Evolutionary conservation across 306 rosid genomes (phyloP).

Genomic region (Vigna nakashimae): DNA sequence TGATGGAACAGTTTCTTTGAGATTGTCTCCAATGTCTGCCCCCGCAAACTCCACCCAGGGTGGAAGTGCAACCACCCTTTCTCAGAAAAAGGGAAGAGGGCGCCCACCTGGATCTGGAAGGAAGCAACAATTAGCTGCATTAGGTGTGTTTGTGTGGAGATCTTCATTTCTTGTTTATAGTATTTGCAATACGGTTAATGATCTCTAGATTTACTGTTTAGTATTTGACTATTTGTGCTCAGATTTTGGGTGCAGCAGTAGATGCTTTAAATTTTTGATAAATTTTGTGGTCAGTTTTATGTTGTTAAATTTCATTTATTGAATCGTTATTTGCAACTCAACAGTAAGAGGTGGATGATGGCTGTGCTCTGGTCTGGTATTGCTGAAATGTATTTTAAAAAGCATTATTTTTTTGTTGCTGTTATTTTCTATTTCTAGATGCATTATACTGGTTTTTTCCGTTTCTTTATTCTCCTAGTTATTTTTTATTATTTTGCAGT

Average conservation of each 20-base stretch:
- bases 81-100: conserved; percentile 68
- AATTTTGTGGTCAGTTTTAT: conserved; percentile 5
- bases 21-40: conserved; percentile 76
- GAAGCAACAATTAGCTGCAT: conserved; percentile 83
- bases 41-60: conserved; percentile 62
- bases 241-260: conserved; percentile 16
- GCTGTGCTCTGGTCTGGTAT: conserved; percentile 1
- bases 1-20: conserved; percentile 79
- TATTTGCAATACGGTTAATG: too few species aligned
- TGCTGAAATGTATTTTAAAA: neutral
- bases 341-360: neutral
- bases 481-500: neutral
- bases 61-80: conserved; percentile 45
- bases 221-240: neutral
- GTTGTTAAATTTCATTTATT: conserved; percentile 14
- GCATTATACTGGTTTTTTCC: neutral
- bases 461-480: neutral
- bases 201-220: neutral
- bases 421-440: conserved; percentile 13
- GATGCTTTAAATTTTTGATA: neutral
- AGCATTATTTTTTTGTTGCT: neutral
- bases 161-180: conserved; percentile 19
- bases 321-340: neutral
- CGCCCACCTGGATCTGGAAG: conserved; percentile 95
- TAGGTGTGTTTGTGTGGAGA: conserved; percentile 58